Evolutionary conservation across 108 stramenopile species (phyloP), one percentile per base, ranked within the genome.

Genomic region (Pseudonitzschia delicatissima): DNA sequence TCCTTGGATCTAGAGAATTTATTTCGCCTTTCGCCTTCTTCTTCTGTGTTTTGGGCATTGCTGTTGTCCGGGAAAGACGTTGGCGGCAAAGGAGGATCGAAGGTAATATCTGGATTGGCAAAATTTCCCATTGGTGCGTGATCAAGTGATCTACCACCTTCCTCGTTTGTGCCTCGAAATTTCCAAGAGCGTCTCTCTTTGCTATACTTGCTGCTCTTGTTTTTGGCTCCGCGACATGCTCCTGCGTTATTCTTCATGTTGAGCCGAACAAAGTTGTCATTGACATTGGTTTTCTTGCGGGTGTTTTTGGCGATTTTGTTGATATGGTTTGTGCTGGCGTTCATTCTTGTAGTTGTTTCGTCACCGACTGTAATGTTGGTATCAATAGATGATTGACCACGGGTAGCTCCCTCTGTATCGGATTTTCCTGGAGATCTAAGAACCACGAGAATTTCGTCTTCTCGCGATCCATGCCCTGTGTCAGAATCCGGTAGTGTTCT

Each of bases 191-290:
- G 36, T 21, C 49, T 18, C 31, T 55, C 53, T 44, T 58, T 29
- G 21, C 39, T 36, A 8, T 11, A 35, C 50, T 69, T 68, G 26
- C 58, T 82, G 47, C 45, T 73, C 70, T 80, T 82, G 57, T 87
- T 90, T 42, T 77, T 57, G 13, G 91, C 94, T 57, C 88, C 88
- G 15, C 85, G 79, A 63, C 94, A 91, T 7, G 90, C 76, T 32
- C 91, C 91, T 5, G 90, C 87, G 15, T 64, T 73, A 60, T 91
- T 92, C 47, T 67, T 62, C 36, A 95, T 57, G 65, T 95, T 92
- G 13, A 87, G 78, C 17, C 85, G 81, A 27, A 95, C 89, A 77
- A 90, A 95, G 59, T 95, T 95, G 47, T 85, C 93, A 69, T 87
- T 89, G 59, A 69, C 26, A 13, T 42, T 40, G 15, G 61, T 6